A percentile compares a stretch with the other conserved stretches of the same genome.
phyloP scores from a whole-genome alignment of 495 filamentous ascomycete genomes.

The Penicilliopsis zonata region DNA sequence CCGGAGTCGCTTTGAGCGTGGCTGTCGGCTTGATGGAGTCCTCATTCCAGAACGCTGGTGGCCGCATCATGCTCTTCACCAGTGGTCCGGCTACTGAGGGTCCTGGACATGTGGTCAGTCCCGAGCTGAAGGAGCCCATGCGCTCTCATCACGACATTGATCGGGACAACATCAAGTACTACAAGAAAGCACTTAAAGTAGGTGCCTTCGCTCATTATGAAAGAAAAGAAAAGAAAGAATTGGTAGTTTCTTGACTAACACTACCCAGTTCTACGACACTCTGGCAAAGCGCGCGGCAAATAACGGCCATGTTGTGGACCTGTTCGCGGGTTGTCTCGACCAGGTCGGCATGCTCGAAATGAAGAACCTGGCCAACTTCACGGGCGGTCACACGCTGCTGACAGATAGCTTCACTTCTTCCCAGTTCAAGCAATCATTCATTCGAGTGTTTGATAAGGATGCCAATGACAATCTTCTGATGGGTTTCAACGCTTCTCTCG shows the following conservation, averaged over 20 bases:
- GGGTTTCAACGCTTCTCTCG: slow-evolving; percentile 96
- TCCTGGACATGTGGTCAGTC: slow-evolving; percentile 91
- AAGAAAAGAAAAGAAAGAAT: no score
- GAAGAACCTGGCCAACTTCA: slow-evolving; percentile 95
- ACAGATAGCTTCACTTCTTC: slow-evolving; percentile 99
- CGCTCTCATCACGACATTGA: slow-evolving; percentile 99
- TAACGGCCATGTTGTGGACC: slow-evolving; percentile 95
- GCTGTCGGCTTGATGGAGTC: slow-evolving; percentile 87
- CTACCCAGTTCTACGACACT: slow-evolving; percentile 88
- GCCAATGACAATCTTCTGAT: slow-evolving; percentile 87
- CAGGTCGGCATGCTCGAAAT: slow-evolving; percentile 97
- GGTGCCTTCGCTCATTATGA: slow-evolving; percentile 3
- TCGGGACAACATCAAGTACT: slow-evolving; percentile 97
- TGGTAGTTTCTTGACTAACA: no score
- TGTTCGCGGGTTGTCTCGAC: slow-evolving; percentile 96
- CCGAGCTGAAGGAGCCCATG: slow-evolving; percentile 94
- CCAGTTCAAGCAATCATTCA: slow-evolving; percentile 99
- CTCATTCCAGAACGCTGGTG: slow-evolving; percentile 90
- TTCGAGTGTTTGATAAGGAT: slow-evolving; percentile 96
- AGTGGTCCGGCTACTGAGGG: slow-evolving; percentile 95
- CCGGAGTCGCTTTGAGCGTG: slow-evolving; percentile 90
- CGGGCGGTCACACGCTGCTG: slow-evolving; percentile 95
- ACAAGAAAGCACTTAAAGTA: slow-evolving; percentile 98
- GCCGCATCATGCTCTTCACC: slow-evolving; percentile 92
- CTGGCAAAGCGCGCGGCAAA: slow-evolving; percentile 93